Evolutionary conservation across 1,284 basidiomycete genomes (phyloP).

Genomic region (Cryptococcus sp.): DNA sequence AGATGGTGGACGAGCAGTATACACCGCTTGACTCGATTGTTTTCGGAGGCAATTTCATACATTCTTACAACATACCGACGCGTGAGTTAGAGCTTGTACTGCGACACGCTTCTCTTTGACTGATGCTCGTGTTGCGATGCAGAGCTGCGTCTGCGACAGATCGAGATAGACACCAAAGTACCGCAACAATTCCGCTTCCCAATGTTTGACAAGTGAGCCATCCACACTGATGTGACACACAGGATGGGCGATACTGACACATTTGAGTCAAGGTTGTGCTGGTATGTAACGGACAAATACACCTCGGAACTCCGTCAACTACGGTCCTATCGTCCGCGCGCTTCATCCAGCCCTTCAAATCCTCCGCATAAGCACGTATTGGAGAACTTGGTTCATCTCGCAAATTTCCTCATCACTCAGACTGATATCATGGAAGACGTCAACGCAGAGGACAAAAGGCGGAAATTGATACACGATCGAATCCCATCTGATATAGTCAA

Average conservation of each 20-base stretch:
- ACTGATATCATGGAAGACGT: slow-evolving; percentile 64
- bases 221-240: background rate
- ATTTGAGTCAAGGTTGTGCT: slow-evolving; percentile 66
- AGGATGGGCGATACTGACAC: background rate
- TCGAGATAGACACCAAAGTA: slow-evolving; percentile 89
- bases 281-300: slow-evolving; percentile 83
- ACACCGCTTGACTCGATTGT: slow-evolving; percentile 91
- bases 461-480: slow-evolving; percentile 73
- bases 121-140: slow-evolving; percentile 27
- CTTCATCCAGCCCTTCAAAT: slow-evolving; percentile 6
- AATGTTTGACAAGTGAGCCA: slow-evolving; percentile 69
- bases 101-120: background rate
- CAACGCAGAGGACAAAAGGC: slow-evolving; percentile 59
- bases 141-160: slow-evolving; percentile 85
- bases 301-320: slow-evolving; percentile 68
- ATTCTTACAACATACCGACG: slow-evolving; percentile 65
- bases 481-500: slow-evolving; percentile 77
- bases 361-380: slow-evolving; percentile 60
- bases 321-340: slow-evolving; percentile 58
- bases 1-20: slow-evolving; percentile 58
- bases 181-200: slow-evolving; percentile 95
- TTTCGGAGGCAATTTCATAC: slow-evolving; percentile 95
- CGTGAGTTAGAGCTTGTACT: slow-evolving; percentile 26
- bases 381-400: slow-evolving; percentile 68
- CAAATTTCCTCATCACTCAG: slow-evolving; percentile 78